Evolutionary conservation across 129 eudicot species (phyloP).

Genomic region (Helichrysum umbraculigerum): DNA sequence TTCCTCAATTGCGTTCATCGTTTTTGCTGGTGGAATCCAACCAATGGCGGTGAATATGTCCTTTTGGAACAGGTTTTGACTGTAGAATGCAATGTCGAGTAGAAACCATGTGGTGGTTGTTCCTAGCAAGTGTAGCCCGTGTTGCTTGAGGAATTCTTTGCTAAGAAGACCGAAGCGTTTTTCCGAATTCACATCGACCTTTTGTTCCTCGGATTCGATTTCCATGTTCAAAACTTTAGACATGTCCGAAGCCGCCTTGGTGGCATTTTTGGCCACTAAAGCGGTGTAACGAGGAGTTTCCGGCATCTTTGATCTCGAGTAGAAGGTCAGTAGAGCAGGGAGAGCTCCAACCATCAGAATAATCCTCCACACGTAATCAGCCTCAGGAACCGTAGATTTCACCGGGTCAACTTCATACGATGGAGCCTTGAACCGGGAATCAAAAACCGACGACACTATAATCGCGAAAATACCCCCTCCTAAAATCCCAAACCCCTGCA

Average conservation of each 20-base stretch:
- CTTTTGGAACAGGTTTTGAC: slow-evolving; percentile 46
- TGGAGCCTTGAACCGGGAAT: slow-evolving; percentile 29
- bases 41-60: slow-evolving; percentile 47
- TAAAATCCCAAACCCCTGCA: slow-evolving; percentile 47
- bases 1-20: slow-evolving; percentile 47
- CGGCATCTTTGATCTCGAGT: slow-evolving; percentile 44
- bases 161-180: slow-evolving; percentile 31
- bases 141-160: slow-evolving; percentile 34
- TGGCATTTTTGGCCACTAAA: slow-evolving; percentile 37
- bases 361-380: slow-evolving; percentile 43
- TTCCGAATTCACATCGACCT: neutral
- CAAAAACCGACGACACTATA: slow-evolving; percentile 35
- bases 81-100: slow-evolving; percentile 42
- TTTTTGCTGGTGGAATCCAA: slow-evolving; percentile 48
- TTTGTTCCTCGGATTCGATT: slow-evolving; percentile 29
- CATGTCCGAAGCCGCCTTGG: slow-evolving; percentile 45
- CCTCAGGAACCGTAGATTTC: slow-evolving; percentile 38
- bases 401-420: slow-evolving; percentile 35
- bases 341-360: slow-evolving; percentile 44
- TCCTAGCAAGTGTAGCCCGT: slow-evolving; percentile 46
- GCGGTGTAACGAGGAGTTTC: slow-evolving; percentile 46
- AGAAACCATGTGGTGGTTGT: slow-evolving; percentile 45
- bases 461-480: slow-evolving; percentile 35
- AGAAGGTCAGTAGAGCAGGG: slow-evolving; percentile 42
- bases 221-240: slow-evolving; percentile 37